These are phyloP conservation scores for Elaeis guineensis DNA, from an alignment of 176 grass and related monocot genomes.

Conservation along the genomic window DNA sequence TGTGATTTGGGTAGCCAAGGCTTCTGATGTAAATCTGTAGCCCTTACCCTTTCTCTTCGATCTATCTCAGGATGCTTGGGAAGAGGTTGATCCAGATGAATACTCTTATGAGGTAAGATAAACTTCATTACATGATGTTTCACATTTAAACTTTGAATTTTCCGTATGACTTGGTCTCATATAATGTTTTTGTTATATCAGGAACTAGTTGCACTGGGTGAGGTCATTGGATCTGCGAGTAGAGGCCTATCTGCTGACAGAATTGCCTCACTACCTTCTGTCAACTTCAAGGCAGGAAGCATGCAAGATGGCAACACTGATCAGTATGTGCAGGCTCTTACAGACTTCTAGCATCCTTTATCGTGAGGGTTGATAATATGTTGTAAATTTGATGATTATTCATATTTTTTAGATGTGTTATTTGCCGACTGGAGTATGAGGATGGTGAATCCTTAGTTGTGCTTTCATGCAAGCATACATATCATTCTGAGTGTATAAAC, in stretches of 20 bases:
- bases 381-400: too few relatives aligned
- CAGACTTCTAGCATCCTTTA: slow-evolving; percentile 20
- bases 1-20: too few relatives aligned
- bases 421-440: slow-evolving; percentile 95
- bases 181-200: slow-evolving; percentile 26
- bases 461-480: slow-evolving; percentile 86
- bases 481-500: slow-evolving; percentile 89
- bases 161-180: too few relatives aligned
- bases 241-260: slow-evolving; percentile 83
- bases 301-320: slow-evolving; percentile 74
- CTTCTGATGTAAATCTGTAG: too few relatives aligned
- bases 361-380: too few relatives aligned
- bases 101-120: slow-evolving; percentile 77
- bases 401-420: slow-evolving; percentile 62
- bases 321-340: slow-evolving; percentile 57
- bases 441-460: slow-evolving; percentile 80
- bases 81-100: slow-evolving; percentile 95
- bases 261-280: slow-evolving; percentile 86
- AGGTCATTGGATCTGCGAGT: slow-evolving; percentile 84
- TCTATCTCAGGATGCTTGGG: slow-evolving; percentile 77
- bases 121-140: not conserved
- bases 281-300: slow-evolving; percentile 74
- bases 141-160: too few relatives aligned
- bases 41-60: slow-evolving; percentile 9
- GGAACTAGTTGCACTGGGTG: slow-evolving; percentile 92